Evolutionary conservation across 495 filamentous ascomycete genomes (phyloP).

Genomic region (Aspergillus wentii): DNA sequence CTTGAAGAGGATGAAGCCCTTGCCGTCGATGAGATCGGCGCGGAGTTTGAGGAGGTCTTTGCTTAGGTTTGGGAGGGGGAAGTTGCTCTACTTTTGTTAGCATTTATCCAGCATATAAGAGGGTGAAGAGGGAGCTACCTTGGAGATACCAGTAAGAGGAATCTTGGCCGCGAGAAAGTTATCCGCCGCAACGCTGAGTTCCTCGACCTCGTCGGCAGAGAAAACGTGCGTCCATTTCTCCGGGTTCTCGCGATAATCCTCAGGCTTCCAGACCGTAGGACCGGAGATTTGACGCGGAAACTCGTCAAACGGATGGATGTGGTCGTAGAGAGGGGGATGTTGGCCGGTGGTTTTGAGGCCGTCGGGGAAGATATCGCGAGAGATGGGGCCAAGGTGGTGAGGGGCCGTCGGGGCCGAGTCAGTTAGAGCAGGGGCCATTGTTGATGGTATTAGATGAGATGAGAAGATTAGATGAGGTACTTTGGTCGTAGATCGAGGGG

Average conservation of each 20-base stretch:
- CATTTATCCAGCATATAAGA: neutral
- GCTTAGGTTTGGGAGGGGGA: slow-evolving; percentile 61
- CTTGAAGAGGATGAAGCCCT: slow-evolving; percentile 88
- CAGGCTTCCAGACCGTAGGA: slow-evolving; percentile 71
- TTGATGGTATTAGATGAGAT: too few species aligned
- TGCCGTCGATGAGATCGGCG: slow-evolving; percentile 72
- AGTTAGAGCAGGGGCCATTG: slow-evolving; percentile 36
- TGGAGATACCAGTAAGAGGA: slow-evolving; percentile 70
- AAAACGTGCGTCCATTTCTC: slow-evolving; percentile 77
- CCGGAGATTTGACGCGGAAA: slow-evolving; percentile 74
- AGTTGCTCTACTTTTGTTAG: slow-evolving; percentile 22
- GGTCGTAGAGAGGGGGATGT: slow-evolving; percentile 65
- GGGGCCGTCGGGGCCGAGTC: slow-evolving; percentile 21
- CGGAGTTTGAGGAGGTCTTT: slow-evolving; percentile 52
- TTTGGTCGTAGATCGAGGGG: too few species aligned
- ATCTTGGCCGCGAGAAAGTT: slow-evolving; percentile 55
- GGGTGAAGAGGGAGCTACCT: slow-evolving; percentile 30
- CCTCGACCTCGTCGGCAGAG: slow-evolving; percentile 58
- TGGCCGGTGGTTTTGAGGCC: slow-evolving; percentile 72
- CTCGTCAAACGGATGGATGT: slow-evolving; percentile 60
- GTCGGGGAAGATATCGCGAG: slow-evolving; percentile 46
- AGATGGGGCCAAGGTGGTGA: slow-evolving; percentile 23
- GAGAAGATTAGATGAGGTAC: too few species aligned
- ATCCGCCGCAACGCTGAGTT: slow-evolving; percentile 64
- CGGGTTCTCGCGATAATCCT: slow-evolving; percentile 63